A percentile compares a stretch with the other conserved stretches of the same genome.
phyloP scores from a whole-genome alignment of 495 filamentous ascomycete genomes.

The Astrothelium subdiscretum region DNA sequence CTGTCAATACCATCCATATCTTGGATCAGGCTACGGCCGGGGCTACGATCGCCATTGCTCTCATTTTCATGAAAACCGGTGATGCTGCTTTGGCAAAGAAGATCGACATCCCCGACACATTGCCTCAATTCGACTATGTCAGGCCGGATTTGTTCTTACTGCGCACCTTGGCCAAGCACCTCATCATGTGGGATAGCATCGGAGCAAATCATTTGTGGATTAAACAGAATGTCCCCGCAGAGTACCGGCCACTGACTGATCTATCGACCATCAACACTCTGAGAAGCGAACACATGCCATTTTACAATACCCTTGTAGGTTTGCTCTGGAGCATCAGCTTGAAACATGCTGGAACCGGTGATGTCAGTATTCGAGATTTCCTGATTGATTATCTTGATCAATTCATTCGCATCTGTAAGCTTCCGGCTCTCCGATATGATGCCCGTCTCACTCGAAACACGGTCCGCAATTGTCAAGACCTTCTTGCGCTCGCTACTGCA shows the following conservation, averaged over 20 bases:
- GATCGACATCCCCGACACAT: slow-evolving; percentile 82
- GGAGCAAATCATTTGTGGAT: slow-evolving; percentile 62
- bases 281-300: slow-evolving; percentile 69
- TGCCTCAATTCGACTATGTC: slow-evolving; percentile 86
- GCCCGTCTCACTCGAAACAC: slow-evolving; percentile 68
- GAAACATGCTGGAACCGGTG: slow-evolving; percentile 75
- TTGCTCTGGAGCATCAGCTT: slow-evolving; percentile 78
- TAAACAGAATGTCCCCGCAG: slow-evolving; percentile 52
- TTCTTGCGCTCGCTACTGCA: slow-evolving; percentile 66
- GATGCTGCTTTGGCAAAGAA: slow-evolving; percentile 81
- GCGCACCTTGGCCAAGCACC: slow-evolving; percentile 75
- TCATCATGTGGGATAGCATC: slow-evolving; percentile 90
- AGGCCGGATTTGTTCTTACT: slow-evolving; percentile 87
- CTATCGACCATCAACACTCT: slow-evolving; percentile 45
- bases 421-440: slow-evolving; percentile 63
- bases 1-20: slow-evolving; percentile 78
- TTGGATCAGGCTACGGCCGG: slow-evolving; percentile 86
- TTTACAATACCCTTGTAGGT: slow-evolving; percentile 84
- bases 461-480: slow-evolving; percentile 78
- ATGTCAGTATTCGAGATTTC: slow-evolving; percentile 59
- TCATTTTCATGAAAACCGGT: slow-evolving; percentile 96
- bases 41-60: slow-evolving; percentile 76
- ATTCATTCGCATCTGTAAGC: slow-evolving; percentile 66
- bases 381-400: slow-evolving; percentile 76
- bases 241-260: slow-evolving; percentile 45